Conservation (phyloP, 1,284 basidiomycete species). For the Leccinum ponderosum region DNA sequence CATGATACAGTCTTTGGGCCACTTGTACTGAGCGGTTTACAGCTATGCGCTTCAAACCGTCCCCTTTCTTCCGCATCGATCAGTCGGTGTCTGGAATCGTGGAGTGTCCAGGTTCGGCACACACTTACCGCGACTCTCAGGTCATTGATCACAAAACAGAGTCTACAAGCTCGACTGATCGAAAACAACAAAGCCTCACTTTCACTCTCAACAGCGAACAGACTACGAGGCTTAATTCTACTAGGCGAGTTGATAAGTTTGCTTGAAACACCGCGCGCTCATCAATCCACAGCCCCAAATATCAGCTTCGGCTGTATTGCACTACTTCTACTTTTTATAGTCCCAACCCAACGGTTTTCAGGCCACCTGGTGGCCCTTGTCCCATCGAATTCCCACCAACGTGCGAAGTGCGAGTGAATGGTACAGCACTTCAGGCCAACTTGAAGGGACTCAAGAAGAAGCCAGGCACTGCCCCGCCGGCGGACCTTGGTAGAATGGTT, state of each 20-base stretch:
- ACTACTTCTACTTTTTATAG: conserved; percentile 87
- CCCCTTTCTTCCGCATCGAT: conserved; percentile 75
- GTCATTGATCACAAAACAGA: conserved; percentile 48
- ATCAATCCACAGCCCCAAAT: conserved; percentile 52
- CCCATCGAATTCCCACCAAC: conserved; percentile 91
- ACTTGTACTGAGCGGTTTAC: conserved; percentile 13
- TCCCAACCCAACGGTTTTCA: conserved; percentile 49
- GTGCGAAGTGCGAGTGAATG: conserved; percentile 89
- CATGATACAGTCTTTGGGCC: neutral
- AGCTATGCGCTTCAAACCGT: conserved; percentile 77
- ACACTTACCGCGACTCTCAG: conserved; percentile 1
- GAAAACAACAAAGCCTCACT: conserved; percentile 58
- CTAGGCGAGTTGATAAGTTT: conserved; percentile 41
- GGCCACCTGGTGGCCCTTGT: conserved; percentile 51
- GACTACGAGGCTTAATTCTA: conserved; percentile 54
- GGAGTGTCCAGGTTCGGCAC: conserved; percentile 69
- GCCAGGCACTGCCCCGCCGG: conserved; percentile 92
- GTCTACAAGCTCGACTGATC: conserved; percentile 73
- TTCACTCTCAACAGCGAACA: conserved; percentile 70
- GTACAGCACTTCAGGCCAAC: conserved; percentile 68
- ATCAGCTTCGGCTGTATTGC: conserved; percentile 88
- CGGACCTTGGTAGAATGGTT: conserved; percentile 72
- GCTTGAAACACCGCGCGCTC: conserved; percentile 7
- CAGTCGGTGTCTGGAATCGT: conserved; percentile 61
- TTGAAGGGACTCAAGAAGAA: conserved; percentile 94